These are phyloP conservation scores for Yamadazyma membranifaciens DNA, from an alignment of 1,139 yeast genomes.

Conservation along the genomic window DNA sequence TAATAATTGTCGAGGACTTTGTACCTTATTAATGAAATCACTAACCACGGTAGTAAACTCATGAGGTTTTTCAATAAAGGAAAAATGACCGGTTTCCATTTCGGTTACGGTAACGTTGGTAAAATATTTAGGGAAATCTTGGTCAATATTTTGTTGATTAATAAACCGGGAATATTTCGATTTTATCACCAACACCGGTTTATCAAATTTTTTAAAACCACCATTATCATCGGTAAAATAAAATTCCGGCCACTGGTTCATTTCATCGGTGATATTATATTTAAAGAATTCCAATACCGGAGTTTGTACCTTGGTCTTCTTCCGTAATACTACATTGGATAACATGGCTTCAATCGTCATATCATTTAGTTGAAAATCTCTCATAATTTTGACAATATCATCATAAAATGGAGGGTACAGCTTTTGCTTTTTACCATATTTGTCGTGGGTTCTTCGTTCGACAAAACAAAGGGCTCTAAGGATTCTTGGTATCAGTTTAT, in stretches of 20 bases:
- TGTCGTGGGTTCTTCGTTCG: constrained; percentile 14
- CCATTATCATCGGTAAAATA: constrained; percentile 15
- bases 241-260: constrained; percentile 45
- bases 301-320: background rate
- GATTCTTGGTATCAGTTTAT: constrained; percentile 2
- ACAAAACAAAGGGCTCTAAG: constrained; percentile 35
- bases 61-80: constrained; percentile 40
- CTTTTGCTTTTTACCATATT: constrained; percentile 6
- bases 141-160: constrained; percentile 20
- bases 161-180: constrained; percentile 45
- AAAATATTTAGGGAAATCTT: constrained; percentile 37
- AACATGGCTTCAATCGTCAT: background rate
- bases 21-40: constrained; percentile 8
- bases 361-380: background rate
- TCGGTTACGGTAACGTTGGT: constrained; percentile 25
- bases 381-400: constrained; percentile 3
- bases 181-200: constrained; percentile 42
- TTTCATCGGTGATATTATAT: constrained; percentile 26
- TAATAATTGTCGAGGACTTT: no score
- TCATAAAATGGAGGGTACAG: constrained; percentile 1
- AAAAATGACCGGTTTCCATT: constrained; percentile 47
- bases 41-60: constrained; percentile 30
- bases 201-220: constrained; percentile 19
- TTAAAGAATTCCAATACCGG: constrained; percentile 24
- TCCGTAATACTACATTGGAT: constrained; percentile 2